phyloP scores from a whole-genome alignment of 176 grass and related monocot genomes.

The Saccharum officinarum region DNA sequence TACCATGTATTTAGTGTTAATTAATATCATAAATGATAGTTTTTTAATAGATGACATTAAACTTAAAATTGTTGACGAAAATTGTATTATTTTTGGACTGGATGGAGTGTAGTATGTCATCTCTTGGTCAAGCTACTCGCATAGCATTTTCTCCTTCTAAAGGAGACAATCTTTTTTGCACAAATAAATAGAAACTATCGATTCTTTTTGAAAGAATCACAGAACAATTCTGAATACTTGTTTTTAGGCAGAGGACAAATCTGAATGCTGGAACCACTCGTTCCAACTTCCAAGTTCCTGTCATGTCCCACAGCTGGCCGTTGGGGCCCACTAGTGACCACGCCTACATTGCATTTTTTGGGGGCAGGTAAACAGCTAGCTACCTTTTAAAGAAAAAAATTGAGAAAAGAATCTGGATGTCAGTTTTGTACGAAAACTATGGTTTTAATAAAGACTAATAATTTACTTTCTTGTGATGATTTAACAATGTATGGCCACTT shows the following conservation, averaged over 20 bases:
- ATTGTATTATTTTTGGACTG: background rate
- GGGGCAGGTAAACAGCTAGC: background rate
- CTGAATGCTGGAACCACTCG: conserved; percentile 18
- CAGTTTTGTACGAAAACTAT: background rate
- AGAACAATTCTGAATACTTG: conserved; percentile 8
- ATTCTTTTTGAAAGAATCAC: conserved; percentile 14
- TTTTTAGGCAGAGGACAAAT: conserved; percentile 31
- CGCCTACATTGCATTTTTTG: conserved; percentile 9
- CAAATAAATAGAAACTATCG: background rate
- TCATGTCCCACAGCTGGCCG: conserved; percentile 15
- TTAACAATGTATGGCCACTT: conserved; percentile 26
- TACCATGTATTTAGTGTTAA: background rate
- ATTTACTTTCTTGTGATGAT: conserved; percentile 2
- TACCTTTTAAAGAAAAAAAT: background rate
- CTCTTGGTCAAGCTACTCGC: background rate
- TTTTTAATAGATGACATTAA: background rate
- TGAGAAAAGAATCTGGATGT: background rate
- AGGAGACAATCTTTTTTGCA: background rate
- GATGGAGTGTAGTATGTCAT: background rate
- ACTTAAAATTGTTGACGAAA: background rate
- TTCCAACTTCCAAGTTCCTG: conserved; percentile 33
- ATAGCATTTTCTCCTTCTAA: background rate
- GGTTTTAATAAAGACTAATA: background rate
- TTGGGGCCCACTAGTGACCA: conserved; percentile 22
- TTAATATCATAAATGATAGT: background rate